Percentiles rank a stretch among this genome's conserved stretches.
Conservation (phyloP, 768 basidiomycete genomes). For the Leccinum fibrillosum region DNA sequence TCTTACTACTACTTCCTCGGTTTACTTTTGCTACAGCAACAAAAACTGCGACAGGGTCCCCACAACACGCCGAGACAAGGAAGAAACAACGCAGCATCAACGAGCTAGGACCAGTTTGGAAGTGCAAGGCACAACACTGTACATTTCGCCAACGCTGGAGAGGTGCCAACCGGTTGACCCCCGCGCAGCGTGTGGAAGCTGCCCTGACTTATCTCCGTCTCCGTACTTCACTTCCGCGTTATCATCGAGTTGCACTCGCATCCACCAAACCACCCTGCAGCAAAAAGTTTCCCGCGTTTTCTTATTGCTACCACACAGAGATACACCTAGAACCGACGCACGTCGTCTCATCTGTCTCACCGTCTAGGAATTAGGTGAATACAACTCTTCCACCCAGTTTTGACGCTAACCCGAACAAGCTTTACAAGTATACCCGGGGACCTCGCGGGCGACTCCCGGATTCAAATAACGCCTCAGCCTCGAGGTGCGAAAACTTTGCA, state of each 20-base stretch:
- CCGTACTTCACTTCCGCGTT: conserved; percentile 17
- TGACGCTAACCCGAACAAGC: background rate
- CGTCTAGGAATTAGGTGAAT: background rate
- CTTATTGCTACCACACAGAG: background rate
- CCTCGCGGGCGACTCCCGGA: background rate
- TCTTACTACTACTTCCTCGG: background rate
- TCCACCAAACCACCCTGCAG: conserved; percentile 1
- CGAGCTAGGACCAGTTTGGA: conserved; percentile 10
- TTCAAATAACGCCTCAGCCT: background rate
- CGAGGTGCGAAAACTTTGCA: conserved; percentile 11
- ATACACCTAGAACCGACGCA: background rate
- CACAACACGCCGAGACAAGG: conserved; percentile 18
- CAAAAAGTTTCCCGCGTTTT: background rate
- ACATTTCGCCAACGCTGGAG: background rate
- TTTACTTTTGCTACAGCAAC: background rate
- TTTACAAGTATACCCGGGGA: background rate
- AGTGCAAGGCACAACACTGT: conserved; percentile 5
- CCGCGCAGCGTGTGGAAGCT: conserved; percentile 11
- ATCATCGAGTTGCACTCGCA: background rate
- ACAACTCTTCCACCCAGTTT: background rate
- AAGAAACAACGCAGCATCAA: conserved; percentile 4
- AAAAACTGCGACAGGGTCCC: conserved; percentile 3
- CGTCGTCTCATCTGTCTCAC: conserved; percentile 1
- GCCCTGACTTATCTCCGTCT: conserved; percentile 22
- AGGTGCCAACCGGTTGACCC: background rate